Conservation (phyloP, 257 asterid species). For the Anisodus acutangulus region DNA sequence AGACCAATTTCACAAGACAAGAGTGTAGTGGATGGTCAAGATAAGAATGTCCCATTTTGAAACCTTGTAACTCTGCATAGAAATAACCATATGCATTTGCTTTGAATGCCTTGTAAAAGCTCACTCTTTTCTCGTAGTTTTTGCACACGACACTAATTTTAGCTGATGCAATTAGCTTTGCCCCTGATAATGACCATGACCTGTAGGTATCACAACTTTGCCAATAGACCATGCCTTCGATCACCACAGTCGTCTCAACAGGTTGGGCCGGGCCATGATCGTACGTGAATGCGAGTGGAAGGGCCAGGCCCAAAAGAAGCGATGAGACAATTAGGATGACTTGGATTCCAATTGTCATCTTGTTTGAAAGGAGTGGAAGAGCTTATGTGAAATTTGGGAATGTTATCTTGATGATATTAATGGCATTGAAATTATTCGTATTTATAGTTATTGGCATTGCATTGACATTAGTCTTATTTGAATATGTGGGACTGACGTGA, state of each 20-base stretch:
- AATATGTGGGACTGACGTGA: background rate
- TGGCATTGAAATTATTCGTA: constrained; percentile 31
- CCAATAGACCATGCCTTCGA: constrained; percentile 81
- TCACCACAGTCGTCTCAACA: constrained; percentile 58
- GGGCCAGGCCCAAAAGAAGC: constrained; percentile 44
- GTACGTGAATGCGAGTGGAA: constrained; percentile 37
- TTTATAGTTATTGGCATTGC: constrained; percentile 40
- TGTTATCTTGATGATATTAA: constrained; percentile 5
- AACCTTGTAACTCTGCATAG: constrained; percentile 71
- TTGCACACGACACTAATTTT: constrained; percentile 76
- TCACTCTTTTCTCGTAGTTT: constrained; percentile 58
- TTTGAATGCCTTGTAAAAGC: constrained; percentile 68
- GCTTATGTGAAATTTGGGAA: background rate
- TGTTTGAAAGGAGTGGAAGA: background rate
- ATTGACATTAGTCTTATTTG: background rate
- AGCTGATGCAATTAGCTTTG: constrained; percentile 60
- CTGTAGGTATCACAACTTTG: constrained; percentile 63
- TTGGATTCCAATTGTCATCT: constrained; percentile 56
- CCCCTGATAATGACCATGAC: constrained; percentile 59
- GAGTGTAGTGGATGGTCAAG: constrained; percentile 91
- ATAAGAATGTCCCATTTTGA: constrained; percentile 62
- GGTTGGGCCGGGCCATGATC: constrained; percentile 38
- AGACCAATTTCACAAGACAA: constrained; percentile 71
- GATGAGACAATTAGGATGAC: constrained; percentile 39
- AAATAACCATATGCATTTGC: constrained; percentile 69